Percentiles rank a stretch among this genome's conserved stretches.
phyloP scores from a whole-genome alignment of 805 yeast species.

The Hanseniaspora lachancei region DNA sequence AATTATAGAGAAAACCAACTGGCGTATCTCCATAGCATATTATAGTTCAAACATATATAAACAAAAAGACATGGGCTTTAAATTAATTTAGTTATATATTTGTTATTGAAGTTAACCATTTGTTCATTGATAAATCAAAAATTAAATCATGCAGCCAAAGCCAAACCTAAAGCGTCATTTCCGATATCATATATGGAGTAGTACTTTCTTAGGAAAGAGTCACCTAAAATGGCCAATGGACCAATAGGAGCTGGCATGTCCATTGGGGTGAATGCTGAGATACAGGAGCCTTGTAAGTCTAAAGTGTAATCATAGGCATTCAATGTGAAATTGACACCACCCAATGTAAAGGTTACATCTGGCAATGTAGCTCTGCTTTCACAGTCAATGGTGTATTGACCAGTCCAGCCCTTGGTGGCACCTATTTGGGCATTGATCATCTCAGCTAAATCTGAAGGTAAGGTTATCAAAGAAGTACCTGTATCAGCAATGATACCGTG shows the following conservation, averaged over 20 bases:
- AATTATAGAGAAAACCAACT: no score
- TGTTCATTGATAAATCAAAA: not conserved
- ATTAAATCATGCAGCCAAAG: slow-evolving; percentile 43
- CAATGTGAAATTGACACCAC: slow-evolving; percentile 84
- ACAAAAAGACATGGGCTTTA: no score
- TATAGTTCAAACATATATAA: no score
- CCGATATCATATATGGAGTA: slow-evolving; percentile 89
- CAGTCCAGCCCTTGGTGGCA: slow-evolving; percentile 93
- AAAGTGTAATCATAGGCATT: slow-evolving; percentile 82
- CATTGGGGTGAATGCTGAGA: slow-evolving; percentile 92
- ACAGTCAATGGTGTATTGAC: slow-evolving; percentile 92
- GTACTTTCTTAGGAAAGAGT: slow-evolving; percentile 89
- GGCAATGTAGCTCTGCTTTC: slow-evolving; percentile 71
- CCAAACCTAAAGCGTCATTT: slow-evolving; percentile 88
- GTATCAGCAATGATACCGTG: slow-evolving; percentile 98
- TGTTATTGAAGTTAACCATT: not conserved
- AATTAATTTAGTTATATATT: no score
- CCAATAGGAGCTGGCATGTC: slow-evolving; percentile 96
- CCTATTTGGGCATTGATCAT: slow-evolving; percentile 91
- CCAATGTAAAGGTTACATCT: slow-evolving; percentile 78
- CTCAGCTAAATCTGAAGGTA: slow-evolving; percentile 93
- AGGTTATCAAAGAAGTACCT: slow-evolving; percentile 90
- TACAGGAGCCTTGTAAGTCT: slow-evolving; percentile 89
- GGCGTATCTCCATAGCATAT: no score
- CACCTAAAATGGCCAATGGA: slow-evolving; percentile 91